Evolutionary conservation across 176 grass and related monocot species (phyloP), one percentile per base, ranked within the genome.

Genomic region (Oryza officinalis): DNA sequence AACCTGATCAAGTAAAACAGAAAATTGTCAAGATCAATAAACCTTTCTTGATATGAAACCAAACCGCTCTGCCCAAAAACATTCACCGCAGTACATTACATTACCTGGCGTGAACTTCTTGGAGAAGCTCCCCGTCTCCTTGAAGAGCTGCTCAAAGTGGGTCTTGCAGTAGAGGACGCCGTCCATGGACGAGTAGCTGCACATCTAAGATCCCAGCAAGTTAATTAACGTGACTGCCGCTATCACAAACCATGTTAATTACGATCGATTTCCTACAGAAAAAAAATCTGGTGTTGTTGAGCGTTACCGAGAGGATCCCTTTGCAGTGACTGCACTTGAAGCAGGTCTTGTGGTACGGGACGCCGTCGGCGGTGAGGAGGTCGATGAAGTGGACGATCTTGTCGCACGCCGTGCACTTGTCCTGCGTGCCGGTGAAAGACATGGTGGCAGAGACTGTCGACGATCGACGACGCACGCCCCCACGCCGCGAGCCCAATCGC

Each of bases 361-460:
- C 88, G n/a, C 86, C 91, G 65, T 97, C 95, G 7, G 96, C 96
- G 0, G 93, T 93, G 20, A 98, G 59, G 69, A 95, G 96, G 73
- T 98, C 96, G 69, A 98, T 98, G 93, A 98, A 95, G 67, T 98
- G 96, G 81, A 98, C 96, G 4, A 87, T 95, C 89, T 95, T 98
- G 73, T 95, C 93, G 88, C 96, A 98, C 50, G 89, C 96, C 65
- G 78, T 85, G 92, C 96, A 98, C 76, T 98, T 98, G 84, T 95
- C 96, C 85, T 98, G 91, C 35, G 93, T 98, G 72, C 96, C 96
- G n/a, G 86, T 95, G 96, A 98, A 98, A 86, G 96, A 98, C 95
- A 95, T 95, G 77, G 80, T 82, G 71, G 44, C 63, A 25, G n/a
- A 61, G 57, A 52, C 57, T 13, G 83, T 74, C 67, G 61, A 79